These are phyloP conservation scores for Huiozyma sinensis DNA, from an alignment of 805 yeast species.

Conservation along the genomic window DNA sequence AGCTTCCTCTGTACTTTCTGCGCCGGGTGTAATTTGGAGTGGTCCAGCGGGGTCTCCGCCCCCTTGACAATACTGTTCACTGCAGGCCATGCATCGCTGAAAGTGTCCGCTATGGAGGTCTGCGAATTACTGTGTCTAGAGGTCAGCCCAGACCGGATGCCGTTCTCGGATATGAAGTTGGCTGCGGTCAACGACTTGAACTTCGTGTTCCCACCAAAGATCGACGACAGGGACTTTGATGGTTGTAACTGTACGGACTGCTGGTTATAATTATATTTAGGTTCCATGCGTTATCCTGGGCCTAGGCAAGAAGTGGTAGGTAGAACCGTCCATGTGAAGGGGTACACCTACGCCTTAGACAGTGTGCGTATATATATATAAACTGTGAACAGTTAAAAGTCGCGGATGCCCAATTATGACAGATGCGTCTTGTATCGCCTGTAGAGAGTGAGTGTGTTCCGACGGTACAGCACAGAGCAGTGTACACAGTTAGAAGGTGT, in stretches of 20 bases:
- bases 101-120: background rate
- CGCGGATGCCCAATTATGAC: too few relatives aligned
- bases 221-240: conserved; percentile 3
- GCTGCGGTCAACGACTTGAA: conserved; percentile 2
- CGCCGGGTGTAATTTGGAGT: conserved; percentile 18
- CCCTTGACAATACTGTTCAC: background rate
- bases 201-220: conserved; percentile 4
- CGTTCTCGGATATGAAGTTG: conserved; percentile 1
- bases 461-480: too few relatives aligned
- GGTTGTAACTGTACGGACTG: background rate
- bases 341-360: too few relatives aligned
- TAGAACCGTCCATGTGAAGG: too few relatives aligned
- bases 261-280: background rate
- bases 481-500: too few relatives aligned
- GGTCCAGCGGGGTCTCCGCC: background rate
- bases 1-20: conserved; percentile 20
- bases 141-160: background rate
- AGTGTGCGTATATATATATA: too few relatives aligned
- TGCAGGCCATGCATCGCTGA: background rate
- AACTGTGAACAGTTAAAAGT: too few relatives aligned
- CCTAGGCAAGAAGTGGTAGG: too few relatives aligned
- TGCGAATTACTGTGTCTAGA: background rate
- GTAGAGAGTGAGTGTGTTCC: too few relatives aligned
- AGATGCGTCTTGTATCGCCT: too few relatives aligned
- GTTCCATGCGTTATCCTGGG: background rate